A percentile compares a stretch with the other conserved stretches of the same genome.
Evolutionary conservation across 139 green algal species (phyloP).

Genomic region (Pleodorina starrii): DNA sequence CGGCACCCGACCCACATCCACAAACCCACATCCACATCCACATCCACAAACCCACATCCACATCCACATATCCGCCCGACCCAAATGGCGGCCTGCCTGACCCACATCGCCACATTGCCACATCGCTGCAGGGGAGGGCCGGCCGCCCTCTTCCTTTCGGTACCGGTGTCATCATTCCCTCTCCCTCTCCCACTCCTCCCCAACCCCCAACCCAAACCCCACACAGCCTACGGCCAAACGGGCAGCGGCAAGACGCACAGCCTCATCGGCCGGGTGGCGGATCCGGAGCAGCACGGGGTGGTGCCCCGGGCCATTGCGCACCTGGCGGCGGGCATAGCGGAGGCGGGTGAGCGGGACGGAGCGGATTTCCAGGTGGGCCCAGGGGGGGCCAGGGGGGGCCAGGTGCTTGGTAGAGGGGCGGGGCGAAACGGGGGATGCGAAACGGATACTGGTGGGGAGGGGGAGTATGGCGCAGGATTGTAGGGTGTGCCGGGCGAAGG

Average conservation of each 20-base stretch:
- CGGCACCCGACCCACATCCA: no score
- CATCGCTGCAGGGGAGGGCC: no score
- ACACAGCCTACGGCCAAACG: conserved; percentile 78
- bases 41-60: no score
- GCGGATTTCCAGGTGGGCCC: conserved; percentile 56
- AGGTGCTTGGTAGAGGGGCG: no score
- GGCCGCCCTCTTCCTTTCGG: no score
- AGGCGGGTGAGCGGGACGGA: conserved; percentile 20
- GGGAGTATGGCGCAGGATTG: neutral
- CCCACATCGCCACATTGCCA: no score
- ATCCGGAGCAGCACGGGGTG: conserved; percentile 61
- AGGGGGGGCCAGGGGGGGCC: no score
- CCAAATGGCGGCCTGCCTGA: no score
- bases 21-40: no score
- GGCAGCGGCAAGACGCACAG: conserved; percentile 88
- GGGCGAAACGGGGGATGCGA: no score
- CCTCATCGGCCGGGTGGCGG: conserved; percentile 62
- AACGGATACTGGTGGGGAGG: neutral
- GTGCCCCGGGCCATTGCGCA: conserved; percentile 73
- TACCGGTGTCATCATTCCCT: no score
- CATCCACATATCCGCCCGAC: no score
- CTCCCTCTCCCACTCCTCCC: neutral
- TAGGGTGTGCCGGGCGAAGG: neutral
- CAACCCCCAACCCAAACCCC: neutral
- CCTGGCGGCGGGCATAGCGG: conserved; percentile 62